A percentile compares a stretch with the other conserved stretches of the same genome.
Conservation (phyloP, 78 protist species). For the Dictyostelium brefeldianum region DNA sequence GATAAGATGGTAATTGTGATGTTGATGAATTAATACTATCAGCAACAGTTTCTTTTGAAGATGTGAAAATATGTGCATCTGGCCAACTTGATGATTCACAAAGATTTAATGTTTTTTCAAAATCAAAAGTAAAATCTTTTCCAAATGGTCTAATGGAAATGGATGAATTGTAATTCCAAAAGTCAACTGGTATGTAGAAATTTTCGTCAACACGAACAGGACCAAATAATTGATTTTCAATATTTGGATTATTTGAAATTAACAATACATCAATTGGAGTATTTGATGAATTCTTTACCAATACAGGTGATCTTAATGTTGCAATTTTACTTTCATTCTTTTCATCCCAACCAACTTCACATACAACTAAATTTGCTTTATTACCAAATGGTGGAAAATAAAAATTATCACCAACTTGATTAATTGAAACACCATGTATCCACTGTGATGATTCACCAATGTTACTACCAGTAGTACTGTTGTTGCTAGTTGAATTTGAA, state of each 20-base stretch:
- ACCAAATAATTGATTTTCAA: constrained; percentile 16
- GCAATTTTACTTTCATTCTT: constrained; percentile 71
- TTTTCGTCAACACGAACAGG: constrained; percentile 61
- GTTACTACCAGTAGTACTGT: no score
- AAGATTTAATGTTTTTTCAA: background rate
- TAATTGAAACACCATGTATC: constrained; percentile 73
- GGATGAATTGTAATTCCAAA: constrained; percentile 37
- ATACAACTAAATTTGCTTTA: constrained; percentile 56
- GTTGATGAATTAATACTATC: background rate
- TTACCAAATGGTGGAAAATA: constrained; percentile 70
- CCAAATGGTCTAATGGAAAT: constrained; percentile 60
- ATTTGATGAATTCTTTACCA: constrained; percentile 41
- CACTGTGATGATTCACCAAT: constrained; percentile 20
- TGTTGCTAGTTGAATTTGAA: background rate
- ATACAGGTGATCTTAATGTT: constrained; percentile 67
- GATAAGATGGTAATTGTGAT: background rate
- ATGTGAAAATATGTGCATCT: constrained; percentile 18
- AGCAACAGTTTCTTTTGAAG: background rate
- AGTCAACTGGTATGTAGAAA: constrained; percentile 69
- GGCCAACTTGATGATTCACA: constrained; percentile 56
- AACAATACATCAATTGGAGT: constrained; percentile 40
- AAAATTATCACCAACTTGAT: constrained; percentile 67
- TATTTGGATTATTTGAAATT: background rate
- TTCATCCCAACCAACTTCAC: constrained; percentile 82
- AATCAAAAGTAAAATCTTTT: constrained; percentile 20